Conservation (phyloP, 2,329 filamentous ascomycete genomes). For the Diaporthe aspalathi region DNA sequence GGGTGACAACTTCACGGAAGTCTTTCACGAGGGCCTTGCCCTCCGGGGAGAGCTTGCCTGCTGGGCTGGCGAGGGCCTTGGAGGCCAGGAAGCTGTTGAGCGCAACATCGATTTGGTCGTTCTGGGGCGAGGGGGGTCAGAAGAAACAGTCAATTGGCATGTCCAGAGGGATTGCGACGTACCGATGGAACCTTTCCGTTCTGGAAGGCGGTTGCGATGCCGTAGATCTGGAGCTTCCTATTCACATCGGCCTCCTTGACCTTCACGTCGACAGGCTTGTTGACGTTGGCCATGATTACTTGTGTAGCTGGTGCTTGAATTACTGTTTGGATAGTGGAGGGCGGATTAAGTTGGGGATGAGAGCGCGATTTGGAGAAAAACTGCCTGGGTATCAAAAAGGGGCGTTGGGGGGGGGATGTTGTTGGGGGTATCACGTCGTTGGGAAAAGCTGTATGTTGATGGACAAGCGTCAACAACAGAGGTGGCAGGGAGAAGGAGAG, state of each 20-base stretch:
- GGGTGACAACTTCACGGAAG: slow-evolving; percentile 80
- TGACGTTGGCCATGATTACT: slow-evolving; percentile 61
- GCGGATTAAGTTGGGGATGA: slow-evolving; percentile 4
- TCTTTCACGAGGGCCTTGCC: slow-evolving; percentile 84
- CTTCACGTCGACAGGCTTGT: slow-evolving; percentile 78
- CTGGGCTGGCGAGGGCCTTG: slow-evolving; percentile 75
- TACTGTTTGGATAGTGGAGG: slow-evolving; percentile 15
- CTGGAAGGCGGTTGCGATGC: slow-evolving; percentile 87
- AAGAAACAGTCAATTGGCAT: slow-evolving; percentile 1
- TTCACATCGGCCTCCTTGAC: slow-evolving; percentile 89
- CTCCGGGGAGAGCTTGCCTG: slow-evolving; percentile 82
- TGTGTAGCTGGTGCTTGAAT: slow-evolving; percentile 5
- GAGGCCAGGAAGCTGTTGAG: slow-evolving; percentile 88
- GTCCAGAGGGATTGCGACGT: slow-evolving; percentile 50
- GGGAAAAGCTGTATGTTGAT: slow-evolving; percentile 17
- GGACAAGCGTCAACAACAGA: slow-evolving; percentile 16
- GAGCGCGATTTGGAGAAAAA: neutral
- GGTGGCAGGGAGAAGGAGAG: neutral
- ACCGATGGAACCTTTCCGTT: slow-evolving; percentile 91
- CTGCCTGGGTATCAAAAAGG: slow-evolving; percentile 31
- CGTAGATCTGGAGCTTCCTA: slow-evolving; percentile 93
- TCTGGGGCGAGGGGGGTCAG: slow-evolving; percentile 60
- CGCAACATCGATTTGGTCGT: slow-evolving; percentile 95
- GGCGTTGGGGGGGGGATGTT: neutral
- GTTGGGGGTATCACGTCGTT: slow-evolving; percentile 36